Percentiles rank a stretch among this genome's conserved stretches.
Evolutionary conservation across 352 stramenopile species (phyloP).

Genomic region (Lagenidium sp.): DNA sequence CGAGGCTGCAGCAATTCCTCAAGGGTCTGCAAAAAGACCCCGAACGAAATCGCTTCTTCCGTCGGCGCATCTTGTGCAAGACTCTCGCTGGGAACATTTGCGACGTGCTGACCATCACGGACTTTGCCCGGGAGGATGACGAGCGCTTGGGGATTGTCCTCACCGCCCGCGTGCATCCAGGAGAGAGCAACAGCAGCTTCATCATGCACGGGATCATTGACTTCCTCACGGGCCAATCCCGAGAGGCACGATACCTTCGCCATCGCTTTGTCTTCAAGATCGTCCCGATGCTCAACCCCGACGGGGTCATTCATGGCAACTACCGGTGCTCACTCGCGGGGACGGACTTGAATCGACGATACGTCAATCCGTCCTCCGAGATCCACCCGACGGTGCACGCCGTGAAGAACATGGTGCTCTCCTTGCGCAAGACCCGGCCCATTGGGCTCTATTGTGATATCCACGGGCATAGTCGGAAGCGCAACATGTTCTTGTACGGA

Average conservation of each 20-base stretch:
- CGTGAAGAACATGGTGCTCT: slow-evolving; percentile 67
- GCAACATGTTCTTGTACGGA: slow-evolving; percentile 87
- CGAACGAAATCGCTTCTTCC: slow-evolving; percentile 31
- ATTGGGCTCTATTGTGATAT: slow-evolving; percentile 83
- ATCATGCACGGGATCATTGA: slow-evolving; percentile 87
- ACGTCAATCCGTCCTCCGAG: slow-evolving; percentile 32
- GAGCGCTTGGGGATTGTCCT: slow-evolving; percentile 62
- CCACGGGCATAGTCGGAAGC: slow-evolving; percentile 83
- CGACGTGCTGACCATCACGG: slow-evolving; percentile 86
- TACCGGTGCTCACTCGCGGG: slow-evolving; percentile 83
- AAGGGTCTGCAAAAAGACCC: slow-evolving; percentile 45
- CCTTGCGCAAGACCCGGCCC: slow-evolving; percentile 25
- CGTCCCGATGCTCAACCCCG: slow-evolving; percentile 91
- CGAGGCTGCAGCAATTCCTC: slow-evolving; percentile 46
- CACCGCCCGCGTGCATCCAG: slow-evolving; percentile 80
- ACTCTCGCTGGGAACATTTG: slow-evolving; percentile 81
- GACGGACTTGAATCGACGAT: slow-evolving; percentile 84
- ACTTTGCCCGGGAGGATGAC: slow-evolving; percentile 55
- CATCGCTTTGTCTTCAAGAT: slow-evolving; percentile 86
- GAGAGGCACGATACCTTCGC: slow-evolving; percentile 66
- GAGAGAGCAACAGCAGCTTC: slow-evolving; percentile 86
- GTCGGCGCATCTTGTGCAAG: slow-evolving; percentile 60
- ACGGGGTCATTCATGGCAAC: slow-evolving; percentile 90
- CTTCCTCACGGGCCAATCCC: slow-evolving; percentile 66
- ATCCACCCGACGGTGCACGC: slow-evolving; percentile 71